A percentile compares a stretch with the other conserved stretches of the same genome.
phyloP scores from a whole-genome alignment of 2,329 filamentous ascomycete species.

The Nemania serpens region DNA sequence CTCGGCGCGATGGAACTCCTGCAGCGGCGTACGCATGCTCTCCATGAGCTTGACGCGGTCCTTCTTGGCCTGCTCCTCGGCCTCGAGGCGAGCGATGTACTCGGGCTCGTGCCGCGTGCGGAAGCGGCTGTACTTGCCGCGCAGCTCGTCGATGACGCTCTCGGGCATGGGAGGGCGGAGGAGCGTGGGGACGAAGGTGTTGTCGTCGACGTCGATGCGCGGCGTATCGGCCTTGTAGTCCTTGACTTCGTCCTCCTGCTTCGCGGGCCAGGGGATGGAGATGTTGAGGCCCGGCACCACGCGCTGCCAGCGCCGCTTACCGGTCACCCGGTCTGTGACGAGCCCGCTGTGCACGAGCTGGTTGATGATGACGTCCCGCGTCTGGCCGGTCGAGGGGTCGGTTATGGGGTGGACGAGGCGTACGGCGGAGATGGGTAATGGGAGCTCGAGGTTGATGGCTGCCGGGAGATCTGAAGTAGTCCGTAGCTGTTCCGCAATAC shows the following conservation, averaged over 20 bases:
- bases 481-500: constrained; percentile 48
- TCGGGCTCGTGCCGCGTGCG: constrained; percentile 78
- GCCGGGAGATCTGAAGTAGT: constrained; percentile 41
- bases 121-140: constrained; percentile 82
- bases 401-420: constrained; percentile 80
- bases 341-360: constrained; percentile 63
- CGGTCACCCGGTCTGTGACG: constrained; percentile 54
- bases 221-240: constrained; percentile 72
- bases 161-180: constrained; percentile 77
- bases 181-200: constrained; percentile 78
- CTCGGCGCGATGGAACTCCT: constrained; percentile 63
- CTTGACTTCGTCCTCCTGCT: constrained; percentile 52
- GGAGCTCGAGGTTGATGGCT: constrained; percentile 54
- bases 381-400: constrained; percentile 66
- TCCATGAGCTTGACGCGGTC: constrained; percentile 46
- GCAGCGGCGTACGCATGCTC: constrained; percentile 56
- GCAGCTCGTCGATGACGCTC: constrained; percentile 81
- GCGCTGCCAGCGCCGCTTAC: constrained; percentile 56
- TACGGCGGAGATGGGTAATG: constrained; percentile 71
- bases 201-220: constrained; percentile 74
- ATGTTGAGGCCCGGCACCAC: constrained; percentile 74
- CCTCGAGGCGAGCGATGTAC: constrained; percentile 68
- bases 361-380: constrained; percentile 78
- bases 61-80: constrained; percentile 57
- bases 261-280: constrained; percentile 76